These are phyloP conservation scores for Alternaria gansuensis DNA, from an alignment of 2,329 filamentous ascomycete genomes.

Conservation along the genomic window DNA sequence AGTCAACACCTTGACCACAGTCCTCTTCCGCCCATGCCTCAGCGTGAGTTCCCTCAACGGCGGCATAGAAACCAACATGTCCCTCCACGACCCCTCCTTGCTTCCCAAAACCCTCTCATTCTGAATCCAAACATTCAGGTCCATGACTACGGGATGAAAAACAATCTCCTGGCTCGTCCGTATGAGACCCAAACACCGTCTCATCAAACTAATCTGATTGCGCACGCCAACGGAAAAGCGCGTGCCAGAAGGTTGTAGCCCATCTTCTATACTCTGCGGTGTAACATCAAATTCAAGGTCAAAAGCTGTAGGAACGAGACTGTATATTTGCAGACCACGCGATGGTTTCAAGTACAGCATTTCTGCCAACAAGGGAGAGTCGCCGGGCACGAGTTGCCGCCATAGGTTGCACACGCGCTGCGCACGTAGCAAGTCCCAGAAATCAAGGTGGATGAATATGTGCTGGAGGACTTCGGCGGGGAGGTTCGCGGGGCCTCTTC, in stretches of 20 bases:
- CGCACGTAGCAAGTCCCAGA: slow-evolving; percentile 21
- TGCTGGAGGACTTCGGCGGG: slow-evolving; percentile 27
- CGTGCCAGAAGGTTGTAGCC: slow-evolving; percentile 8
- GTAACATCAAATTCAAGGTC: slow-evolving; percentile 21
- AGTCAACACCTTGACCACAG: slow-evolving; percentile 13
- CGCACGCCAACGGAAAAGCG: slow-evolving; percentile 9
- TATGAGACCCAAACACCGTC: slow-evolving; percentile 22
- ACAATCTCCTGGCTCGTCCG: slow-evolving; percentile 26
- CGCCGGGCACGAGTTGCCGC: slow-evolving; percentile 22
- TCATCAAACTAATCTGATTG: slow-evolving; percentile 14
- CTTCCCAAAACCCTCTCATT: not conserved
- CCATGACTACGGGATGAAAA: slow-evolving; percentile 21
- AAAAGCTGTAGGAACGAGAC: slow-evolving; percentile 19
- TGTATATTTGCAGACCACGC: slow-evolving; percentile 25
- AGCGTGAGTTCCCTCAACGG: slow-evolving; percentile 22
- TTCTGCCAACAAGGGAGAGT: slow-evolving; percentile 20
- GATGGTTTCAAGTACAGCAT: slow-evolving; percentile 26
- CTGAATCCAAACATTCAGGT: slow-evolving; percentile 15
- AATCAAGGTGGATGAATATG: slow-evolving; percentile 24
- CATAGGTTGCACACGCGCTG: slow-evolving; percentile 26
- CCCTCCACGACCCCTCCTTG: slow-evolving; percentile 12
- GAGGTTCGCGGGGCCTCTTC: slow-evolving; percentile 18
- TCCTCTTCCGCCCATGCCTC: slow-evolving; percentile 13
- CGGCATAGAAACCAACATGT: slow-evolving; percentile 26
- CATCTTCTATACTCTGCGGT: slow-evolving; percentile 8